A percentile compares a stretch with the other conserved stretches of the same genome.
phyloP scores from a whole-genome alignment of 352 stramenopile species.

The Phytophthora pini region DNA sequence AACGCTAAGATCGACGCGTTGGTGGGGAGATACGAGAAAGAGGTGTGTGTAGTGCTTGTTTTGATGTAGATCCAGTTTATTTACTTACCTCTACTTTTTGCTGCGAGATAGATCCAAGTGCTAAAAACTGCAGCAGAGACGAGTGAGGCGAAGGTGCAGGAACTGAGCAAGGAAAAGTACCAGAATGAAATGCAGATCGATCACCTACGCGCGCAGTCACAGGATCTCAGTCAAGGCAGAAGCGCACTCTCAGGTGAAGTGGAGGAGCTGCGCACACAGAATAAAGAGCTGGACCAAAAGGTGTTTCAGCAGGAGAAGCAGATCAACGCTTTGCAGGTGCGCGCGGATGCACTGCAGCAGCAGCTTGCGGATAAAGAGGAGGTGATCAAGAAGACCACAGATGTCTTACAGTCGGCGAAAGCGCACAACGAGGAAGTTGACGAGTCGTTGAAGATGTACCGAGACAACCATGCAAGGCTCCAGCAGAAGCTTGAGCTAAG shows the following conservation, averaged over 20 bases:
- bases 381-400: conserved; percentile 74
- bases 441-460: conserved; percentile 89
- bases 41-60: conserved; percentile 45
- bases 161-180: conserved; percentile 76
- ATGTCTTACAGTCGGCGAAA: conserved; percentile 71
- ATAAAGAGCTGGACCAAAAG: conserved; percentile 85
- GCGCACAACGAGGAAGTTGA: conserved; percentile 85
- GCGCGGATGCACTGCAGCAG: conserved; percentile 68
- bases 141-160: conserved; percentile 61
- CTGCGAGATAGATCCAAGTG: conserved; percentile 43
- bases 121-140: conserved; percentile 53
- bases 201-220: conserved; percentile 65
- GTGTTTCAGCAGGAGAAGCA: conserved; percentile 87
- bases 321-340: conserved; percentile 81
- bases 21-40: conserved; percentile 63
- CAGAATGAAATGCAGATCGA: conserved; percentile 82
- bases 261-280: conserved; percentile 61
- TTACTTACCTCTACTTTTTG: not conserved
- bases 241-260: conserved; percentile 53
- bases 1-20: conserved; percentile 73
- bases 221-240: conserved; percentile 61
- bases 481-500: conserved; percentile 91
- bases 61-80: not conserved
- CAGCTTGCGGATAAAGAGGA: conserved; percentile 83
- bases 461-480: conserved; percentile 81